These are phyloP conservation scores for Artemisia tridentata DNA, from an alignment of 129 eudicot species.

Conservation along the genomic window DNA sequence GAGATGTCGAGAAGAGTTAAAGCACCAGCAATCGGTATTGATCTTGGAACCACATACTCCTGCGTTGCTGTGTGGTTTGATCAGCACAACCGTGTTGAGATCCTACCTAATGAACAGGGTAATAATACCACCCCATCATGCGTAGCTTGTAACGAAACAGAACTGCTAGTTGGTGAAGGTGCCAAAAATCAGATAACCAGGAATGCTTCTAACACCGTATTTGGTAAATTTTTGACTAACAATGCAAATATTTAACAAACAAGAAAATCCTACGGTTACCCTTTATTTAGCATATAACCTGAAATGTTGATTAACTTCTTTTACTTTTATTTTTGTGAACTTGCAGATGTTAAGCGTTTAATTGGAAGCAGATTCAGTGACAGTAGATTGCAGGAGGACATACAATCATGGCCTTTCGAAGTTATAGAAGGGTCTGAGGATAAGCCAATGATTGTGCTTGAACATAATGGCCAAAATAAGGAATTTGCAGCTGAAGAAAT, in stretches of 20 bases:
- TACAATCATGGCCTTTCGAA: conserved; percentile 4
- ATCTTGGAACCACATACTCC: conserved; percentile 20
- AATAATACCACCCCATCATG: conserved; percentile 14
- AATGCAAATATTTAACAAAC: not conserved
- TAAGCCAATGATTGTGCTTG: conserved; percentile 1
- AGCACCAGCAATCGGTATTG: conserved; percentile 4
- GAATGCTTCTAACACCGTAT: not conserved
- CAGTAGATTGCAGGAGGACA: not conserved
- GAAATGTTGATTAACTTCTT: too few relatives aligned
- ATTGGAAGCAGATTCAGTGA: conserved; percentile 21
- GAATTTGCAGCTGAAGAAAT: conserved; percentile 18
- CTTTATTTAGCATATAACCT: too few relatives aligned
- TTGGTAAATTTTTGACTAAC: not conserved
- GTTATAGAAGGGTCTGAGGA: conserved; percentile 5
- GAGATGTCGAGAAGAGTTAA: not conserved
- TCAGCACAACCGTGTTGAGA: conserved; percentile 10
- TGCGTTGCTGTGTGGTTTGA: conserved; percentile 8
- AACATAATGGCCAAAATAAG: not conserved
- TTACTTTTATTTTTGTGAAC: not conserved
- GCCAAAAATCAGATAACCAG: conserved; percentile 1
- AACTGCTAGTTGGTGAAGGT: not conserved
- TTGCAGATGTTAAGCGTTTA: conserved; percentile 19
- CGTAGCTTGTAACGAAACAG: not conserved
- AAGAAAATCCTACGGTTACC: too few relatives aligned
- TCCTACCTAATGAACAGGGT: conserved; percentile 18